These are phyloP conservation scores for Leccinum truebloodii DNA, from an alignment of 768 basidiomycete genomes.

Conservation along the genomic window DNA sequence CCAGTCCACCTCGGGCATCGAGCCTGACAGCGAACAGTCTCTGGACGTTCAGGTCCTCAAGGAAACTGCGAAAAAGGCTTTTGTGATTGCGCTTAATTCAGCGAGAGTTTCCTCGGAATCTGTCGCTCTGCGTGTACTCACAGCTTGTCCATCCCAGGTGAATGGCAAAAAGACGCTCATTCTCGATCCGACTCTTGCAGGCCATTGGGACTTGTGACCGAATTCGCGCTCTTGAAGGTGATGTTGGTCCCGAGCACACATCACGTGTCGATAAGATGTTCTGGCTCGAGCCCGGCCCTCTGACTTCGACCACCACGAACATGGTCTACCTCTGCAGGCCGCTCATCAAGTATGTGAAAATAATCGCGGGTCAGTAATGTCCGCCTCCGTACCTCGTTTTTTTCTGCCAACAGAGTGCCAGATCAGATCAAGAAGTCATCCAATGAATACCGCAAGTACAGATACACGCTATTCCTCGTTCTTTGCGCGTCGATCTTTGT, in stretches of 20 bases:
- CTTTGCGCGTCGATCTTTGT: conserved; percentile 88
- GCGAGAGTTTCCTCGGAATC: conserved; percentile 35
- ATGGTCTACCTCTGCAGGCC: too few relatives aligned
- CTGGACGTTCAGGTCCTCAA: conserved; percentile 67
- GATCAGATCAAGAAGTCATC: conserved; percentile 90
- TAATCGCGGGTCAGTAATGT: conserved; percentile 54
- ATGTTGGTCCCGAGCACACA: too few relatives aligned
- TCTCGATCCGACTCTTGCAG: too few relatives aligned
- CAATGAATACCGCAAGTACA: conserved; percentile 70
- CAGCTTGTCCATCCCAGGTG: too few relatives aligned
- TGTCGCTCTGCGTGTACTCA: neutral
- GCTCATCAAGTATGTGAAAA: too few relatives aligned
- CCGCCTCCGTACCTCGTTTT: conserved; percentile 4
- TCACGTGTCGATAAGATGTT: conserved; percentile 83
- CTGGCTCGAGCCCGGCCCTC: conserved; percentile 91
- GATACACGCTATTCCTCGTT: conserved; percentile 84
- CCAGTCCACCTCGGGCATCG: conserved; percentile 33
- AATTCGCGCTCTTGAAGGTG: too few relatives aligned
- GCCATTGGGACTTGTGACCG: too few relatives aligned
- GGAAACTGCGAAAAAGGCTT: conserved; percentile 75
- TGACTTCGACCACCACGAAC: conserved; percentile 81
- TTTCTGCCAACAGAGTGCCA: conserved; percentile 38
- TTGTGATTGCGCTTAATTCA: conserved; percentile 87
- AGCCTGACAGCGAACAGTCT: conserved; percentile 38
- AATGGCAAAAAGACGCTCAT: too few relatives aligned